phyloP scores from a whole-genome alignment of 495 filamentous ascomycete genomes.

The Letharia lupina region DNA sequence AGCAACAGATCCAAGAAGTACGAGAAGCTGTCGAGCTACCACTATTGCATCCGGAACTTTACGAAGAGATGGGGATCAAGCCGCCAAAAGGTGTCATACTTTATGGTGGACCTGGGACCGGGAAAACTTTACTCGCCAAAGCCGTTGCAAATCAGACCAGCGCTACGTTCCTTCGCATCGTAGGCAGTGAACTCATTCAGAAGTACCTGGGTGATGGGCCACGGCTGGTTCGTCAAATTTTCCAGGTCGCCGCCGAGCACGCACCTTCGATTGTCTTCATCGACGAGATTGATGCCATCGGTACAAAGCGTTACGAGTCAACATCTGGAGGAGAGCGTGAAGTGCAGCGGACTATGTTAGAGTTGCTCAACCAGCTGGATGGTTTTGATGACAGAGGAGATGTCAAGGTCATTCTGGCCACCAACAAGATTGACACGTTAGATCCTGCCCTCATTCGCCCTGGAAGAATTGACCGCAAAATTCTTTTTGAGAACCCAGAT shows the following conservation, averaged over 20 bases:
- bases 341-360: conserved; percentile 97
- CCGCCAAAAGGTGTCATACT: conserved; percentile 99
- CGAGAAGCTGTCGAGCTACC: conserved; percentile 94
- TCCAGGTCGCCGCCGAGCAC: conserved; percentile 95
- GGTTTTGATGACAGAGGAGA: conserved; percentile 98
- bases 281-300: conserved; percentile 98
- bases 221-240: conserved; percentile 89
- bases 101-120: conserved; percentile 93
- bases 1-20: conserved; percentile 94
- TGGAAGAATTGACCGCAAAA: conserved; percentile 97
- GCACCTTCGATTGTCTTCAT: conserved; percentile 98
- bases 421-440: conserved; percentile 98
- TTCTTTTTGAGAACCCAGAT: conserved; percentile 97
- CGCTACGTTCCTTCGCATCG: conserved; percentile 95
- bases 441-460: conserved; percentile 95
- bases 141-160: conserved; percentile 98
- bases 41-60: conserved; percentile 91
- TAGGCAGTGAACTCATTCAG: conserved; percentile 96
- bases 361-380: conserved; percentile 95
- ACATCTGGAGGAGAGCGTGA: conserved; percentile 95
- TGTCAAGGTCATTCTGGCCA: conserved; percentile 99
- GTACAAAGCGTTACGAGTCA: conserved; percentile 97
- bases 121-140: conserved; percentile 95
- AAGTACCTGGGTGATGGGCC: conserved; percentile 98
- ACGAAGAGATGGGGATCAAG: conserved; percentile 99